A percentile compares a stretch with the other conserved stretches of the same genome.
Evolutionary conservation across 1,284 basidiomycete species (phyloP).

Genomic region (Cerrena zonata): DNA sequence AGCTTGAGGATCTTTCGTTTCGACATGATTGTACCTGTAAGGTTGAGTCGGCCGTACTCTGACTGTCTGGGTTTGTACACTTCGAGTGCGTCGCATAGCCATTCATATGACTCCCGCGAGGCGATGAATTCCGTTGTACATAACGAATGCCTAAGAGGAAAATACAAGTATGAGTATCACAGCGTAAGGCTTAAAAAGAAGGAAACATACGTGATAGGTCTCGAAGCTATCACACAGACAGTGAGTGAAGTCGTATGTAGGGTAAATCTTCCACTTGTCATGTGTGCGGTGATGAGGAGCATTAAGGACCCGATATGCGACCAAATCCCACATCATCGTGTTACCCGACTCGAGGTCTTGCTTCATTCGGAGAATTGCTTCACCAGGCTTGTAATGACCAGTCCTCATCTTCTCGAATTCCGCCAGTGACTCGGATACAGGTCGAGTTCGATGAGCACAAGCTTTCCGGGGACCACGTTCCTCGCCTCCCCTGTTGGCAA

Average conservation of each 20-base stretch:
- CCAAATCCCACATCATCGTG: conserved; percentile 99
- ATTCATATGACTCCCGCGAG: conserved; percentile 97
- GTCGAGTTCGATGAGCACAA: conserved; percentile 82
- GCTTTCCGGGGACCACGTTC: conserved; percentile 79
- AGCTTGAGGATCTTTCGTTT: conserved; percentile 94
- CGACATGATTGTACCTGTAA: conserved; percentile 95
- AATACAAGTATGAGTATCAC: conserved; percentile 6
- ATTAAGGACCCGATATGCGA: conserved; percentile 90
- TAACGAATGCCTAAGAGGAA: conserved; percentile 75
- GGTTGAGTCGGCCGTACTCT: conserved; percentile 89
- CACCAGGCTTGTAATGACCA: conserved; percentile 84
- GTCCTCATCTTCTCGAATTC: conserved; percentile 94
- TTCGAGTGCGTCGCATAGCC: conserved; percentile 94
- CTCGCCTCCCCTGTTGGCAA: conserved; percentile 77
- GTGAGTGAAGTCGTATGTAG: conserved; percentile 99
- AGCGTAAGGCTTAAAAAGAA: background rate
- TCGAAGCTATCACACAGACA: conserved; percentile 98
- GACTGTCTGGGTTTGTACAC: conserved; percentile 99
- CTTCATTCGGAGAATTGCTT: conserved; percentile 95
- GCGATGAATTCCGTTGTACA: conserved; percentile 96
- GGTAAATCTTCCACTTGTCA: conserved; percentile 90
- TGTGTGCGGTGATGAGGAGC: conserved; percentile 91
- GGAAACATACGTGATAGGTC: conserved; percentile 80
- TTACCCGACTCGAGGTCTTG: conserved; percentile 90
- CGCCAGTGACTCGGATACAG: conserved; percentile 76